Base-by-base conservation (phyloP, 106 monocot genomes). In the Phalaenopsis equestris region DNA sequence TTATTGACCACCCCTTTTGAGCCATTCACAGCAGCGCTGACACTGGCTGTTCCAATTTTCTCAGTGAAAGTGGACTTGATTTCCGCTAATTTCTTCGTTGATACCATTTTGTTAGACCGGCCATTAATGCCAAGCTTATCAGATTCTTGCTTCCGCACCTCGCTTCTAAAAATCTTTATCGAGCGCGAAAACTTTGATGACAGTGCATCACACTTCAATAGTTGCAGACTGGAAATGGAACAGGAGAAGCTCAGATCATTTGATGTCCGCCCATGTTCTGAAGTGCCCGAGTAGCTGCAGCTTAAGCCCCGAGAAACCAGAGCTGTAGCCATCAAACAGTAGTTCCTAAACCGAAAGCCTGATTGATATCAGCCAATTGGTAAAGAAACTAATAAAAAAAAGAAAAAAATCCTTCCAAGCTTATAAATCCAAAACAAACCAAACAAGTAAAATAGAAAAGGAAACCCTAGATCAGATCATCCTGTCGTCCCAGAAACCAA, bases 51-150 rank as follows among this genome's bases (percentile, higher is more conserved):
- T 78, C 23, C 57, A 42, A 38, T 38, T 58, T 70, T 87, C 61
- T 16, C 77, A 55, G 30, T 49, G 1, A 55, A 77, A 65, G 67
- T 18, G 37, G 74, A 37, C 42, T 79, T 88, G 42, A 79, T 84
- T 68, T 47, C 84, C 76, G 82, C 42, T 42, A 86, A 18, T 43
- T 89, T 89, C 52, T 84, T 82, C 24, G 92, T 85, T 10, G 92
- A 83, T 38, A 89, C 90, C 90, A 93, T 91, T 75, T 80, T 90
- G 8, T 43, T 81, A 14, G 81, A 70, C 21, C 82, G 57, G 0
- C 87, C 89, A 82, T 90, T 87, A n/a, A 81, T 77, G n/a, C 86
- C 79, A 46, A 82, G 73, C 64, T 81, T 89, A 61, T 77, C 85
- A 42, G 78, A 77, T 75, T 84, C 85, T 8, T 21, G 18, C 37